Conservation (phyloP, 2,329 filamentous ascomycete species). For the Paecilomyces dactylethromorphus region DNA sequence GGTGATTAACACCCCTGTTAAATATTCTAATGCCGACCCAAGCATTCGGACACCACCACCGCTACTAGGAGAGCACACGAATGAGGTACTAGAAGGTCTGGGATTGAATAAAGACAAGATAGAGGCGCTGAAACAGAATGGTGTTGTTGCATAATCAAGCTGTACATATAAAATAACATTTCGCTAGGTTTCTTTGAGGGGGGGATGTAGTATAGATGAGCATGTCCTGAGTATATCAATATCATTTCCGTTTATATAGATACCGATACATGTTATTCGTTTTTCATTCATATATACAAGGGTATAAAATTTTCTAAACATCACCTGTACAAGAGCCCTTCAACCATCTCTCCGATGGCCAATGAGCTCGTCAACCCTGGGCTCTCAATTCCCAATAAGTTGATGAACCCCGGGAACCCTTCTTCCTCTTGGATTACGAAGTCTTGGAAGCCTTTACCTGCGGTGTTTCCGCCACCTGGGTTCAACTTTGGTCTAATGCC, state of each 20-base stretch:
- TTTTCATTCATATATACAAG: neutral
- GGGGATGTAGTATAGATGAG: neutral
- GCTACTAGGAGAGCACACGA: constrained; percentile 72
- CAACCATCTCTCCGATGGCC: constrained; percentile 76
- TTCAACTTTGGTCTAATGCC: constrained; percentile 85
- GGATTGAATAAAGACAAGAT: constrained; percentile 54
- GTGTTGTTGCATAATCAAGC: constrained; percentile 49
- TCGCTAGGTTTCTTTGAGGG: neutral
- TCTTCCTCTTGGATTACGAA: constrained; percentile 75
- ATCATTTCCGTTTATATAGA: too few species aligned
- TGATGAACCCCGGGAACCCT: constrained; percentile 76
- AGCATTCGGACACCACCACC: constrained; percentile 68
- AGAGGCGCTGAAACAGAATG: constrained; percentile 50
- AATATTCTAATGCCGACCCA: constrained; percentile 72
- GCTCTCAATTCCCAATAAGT: constrained; percentile 87
- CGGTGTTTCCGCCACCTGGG: constrained; percentile 49
- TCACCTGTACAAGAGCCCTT: constrained; percentile 45
- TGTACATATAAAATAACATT: neutral
- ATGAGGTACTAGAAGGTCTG: constrained; percentile 62
- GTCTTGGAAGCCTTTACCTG: constrained; percentile 65
- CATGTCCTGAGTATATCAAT: neutral
- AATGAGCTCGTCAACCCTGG: constrained; percentile 82
- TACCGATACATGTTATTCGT: neutral
- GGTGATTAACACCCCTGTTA: constrained; percentile 82
- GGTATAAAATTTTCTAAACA: neutral